These are phyloP conservation scores for Rostrohypoxylon terebratum DNA, from an alignment of 495 filamentous ascomycete species.

Conservation along the genomic window DNA sequence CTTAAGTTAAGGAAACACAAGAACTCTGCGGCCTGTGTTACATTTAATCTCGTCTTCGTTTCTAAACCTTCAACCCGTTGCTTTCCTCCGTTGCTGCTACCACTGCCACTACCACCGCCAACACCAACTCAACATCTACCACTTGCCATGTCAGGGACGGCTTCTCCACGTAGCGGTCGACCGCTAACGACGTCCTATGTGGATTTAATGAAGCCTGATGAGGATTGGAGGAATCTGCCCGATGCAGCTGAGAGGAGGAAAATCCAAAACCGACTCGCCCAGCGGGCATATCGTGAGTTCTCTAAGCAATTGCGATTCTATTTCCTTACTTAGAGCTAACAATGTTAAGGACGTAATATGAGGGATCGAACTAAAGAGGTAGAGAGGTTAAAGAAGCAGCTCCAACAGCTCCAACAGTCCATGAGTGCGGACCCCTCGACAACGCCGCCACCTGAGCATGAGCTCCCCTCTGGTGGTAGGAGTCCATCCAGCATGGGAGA, in stretches of 20 bases:
- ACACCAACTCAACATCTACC: neutral
- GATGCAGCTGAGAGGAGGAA: slow-evolving; percentile 53
- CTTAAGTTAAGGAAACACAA: slow-evolving; percentile 31
- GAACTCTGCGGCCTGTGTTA: slow-evolving; percentile 31
- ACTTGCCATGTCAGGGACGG: slow-evolving; percentile 45
- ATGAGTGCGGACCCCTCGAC: slow-evolving; percentile 44
- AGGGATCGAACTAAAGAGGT: slow-evolving; percentile 51
- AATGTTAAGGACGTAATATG: slow-evolving; percentile 48
- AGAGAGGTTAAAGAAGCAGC: slow-evolving; percentile 50
- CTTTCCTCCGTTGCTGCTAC: neutral
- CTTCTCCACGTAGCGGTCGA: slow-evolving; percentile 51
- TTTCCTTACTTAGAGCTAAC: slow-evolving; percentile 22
- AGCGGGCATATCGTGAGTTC: slow-evolving; percentile 54
- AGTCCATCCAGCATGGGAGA: slow-evolving; percentile 47
- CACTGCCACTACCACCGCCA: slow-evolving; percentile 4
- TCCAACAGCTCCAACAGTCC: slow-evolving; percentile 48
- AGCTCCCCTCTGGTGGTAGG: slow-evolving; percentile 43
- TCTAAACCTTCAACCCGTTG: slow-evolving; percentile 10
- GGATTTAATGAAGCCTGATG: slow-evolving; percentile 51
- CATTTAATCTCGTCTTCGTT: slow-evolving; percentile 36
- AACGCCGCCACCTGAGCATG: slow-evolving; percentile 48
- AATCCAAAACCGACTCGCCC: slow-evolving; percentile 56
- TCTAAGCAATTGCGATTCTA: neutral
- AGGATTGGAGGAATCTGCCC: slow-evolving; percentile 51
- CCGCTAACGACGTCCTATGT: slow-evolving; percentile 52